phyloP scores from a whole-genome alignment of 1,284 basidiomycete genomes.

The Mycena citricolor region DNA sequence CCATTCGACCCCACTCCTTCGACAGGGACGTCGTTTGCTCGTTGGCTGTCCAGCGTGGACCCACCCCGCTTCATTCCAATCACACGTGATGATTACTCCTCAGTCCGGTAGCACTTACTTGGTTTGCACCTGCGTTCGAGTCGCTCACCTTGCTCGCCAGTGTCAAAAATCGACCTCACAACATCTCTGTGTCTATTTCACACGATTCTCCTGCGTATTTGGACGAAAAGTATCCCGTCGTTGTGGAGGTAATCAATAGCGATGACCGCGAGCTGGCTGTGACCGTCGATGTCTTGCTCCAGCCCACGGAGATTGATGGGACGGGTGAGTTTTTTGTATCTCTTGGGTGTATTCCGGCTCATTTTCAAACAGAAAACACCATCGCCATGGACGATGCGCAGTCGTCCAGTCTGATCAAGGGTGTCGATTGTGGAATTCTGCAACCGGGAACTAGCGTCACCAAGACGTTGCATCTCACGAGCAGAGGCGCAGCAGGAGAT shows the following conservation, averaged over 20 bases:
- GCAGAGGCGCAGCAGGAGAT: slow-evolving; percentile 60
- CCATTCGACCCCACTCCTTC: slow-evolving; percentile 45
- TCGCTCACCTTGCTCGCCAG: slow-evolving; percentile 35
- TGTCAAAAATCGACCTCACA: slow-evolving; percentile 64
- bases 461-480: slow-evolving; percentile 62
- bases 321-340: slow-evolving; percentile 50
- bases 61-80: slow-evolving; percentile 54
- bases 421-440: slow-evolving; percentile 62
- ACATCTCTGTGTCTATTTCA: slow-evolving; percentile 51
- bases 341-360: not conserved
- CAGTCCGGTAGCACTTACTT: slow-evolving; percentile 45
- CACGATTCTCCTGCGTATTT: slow-evolving; percentile 72
- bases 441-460: slow-evolving; percentile 50
- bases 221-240: slow-evolving; percentile 74
- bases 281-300: slow-evolving; percentile 71
- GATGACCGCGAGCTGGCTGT: slow-evolving; percentile 70
- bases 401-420: slow-evolving; percentile 73
- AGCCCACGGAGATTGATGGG: slow-evolving; percentile 75
- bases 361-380: slow-evolving; percentile 49
- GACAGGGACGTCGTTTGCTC: slow-evolving; percentile 36
- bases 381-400: slow-evolving; percentile 60
- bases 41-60: slow-evolving; percentile 57
- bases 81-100: slow-evolving; percentile 46
- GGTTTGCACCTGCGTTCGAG: slow-evolving; percentile 1
- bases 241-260: slow-evolving; percentile 62